Base-by-base conservation (phyloP, 2,329 filamentous ascomycete species). In the Ceratocystis papillata region DNA sequence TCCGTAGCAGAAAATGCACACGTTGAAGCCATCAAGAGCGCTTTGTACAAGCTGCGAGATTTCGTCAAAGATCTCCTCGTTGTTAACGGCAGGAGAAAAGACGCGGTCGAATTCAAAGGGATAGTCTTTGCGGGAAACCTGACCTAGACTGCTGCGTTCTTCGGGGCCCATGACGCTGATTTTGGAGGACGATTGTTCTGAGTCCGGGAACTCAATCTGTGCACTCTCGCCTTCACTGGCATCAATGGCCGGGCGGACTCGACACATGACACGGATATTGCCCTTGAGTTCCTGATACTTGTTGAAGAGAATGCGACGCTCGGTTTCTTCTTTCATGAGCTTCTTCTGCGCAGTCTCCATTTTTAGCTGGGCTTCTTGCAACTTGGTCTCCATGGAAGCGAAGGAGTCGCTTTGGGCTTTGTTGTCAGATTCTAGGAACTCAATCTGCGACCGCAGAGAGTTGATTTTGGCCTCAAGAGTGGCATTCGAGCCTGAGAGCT, bases 1-100 rank as follows among this genome's bases (percentile, higher is more conserved):
- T 55, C 94, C 94, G 73, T 99, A 99, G 73, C 92, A 96, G 77
- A 99, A 96, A 69, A 99, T 97, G 76, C 93, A 97, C 63, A 99
- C 94, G 71, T 97, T 99, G 79, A 96, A 99, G 1, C 94, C 94
- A 72, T 99, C 94, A 48, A 99, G 81, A 0, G 95, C 94, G 71
- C 90, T 96, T 76, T 99, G 94, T 1, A 99, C 92, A 44, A 99
- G 83, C 74, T 99, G 94, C 66, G 90, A 95, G 73, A 97, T 97
- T 74, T 99, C 94, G 65, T 89, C 90, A 73, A 99, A 99, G 0
- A 99, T 87, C 70, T 96, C 88, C 20, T 84, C 80, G 73, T 99
- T 99, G 70, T 87, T 83, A 1, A 87, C 85, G 0, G 78, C 76
- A 0, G 92, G 91, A 0, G 86, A 82, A 73, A 99, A 99, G 0